These are phyloP conservation scores for Penicillium salamii DNA, from an alignment of 495 filamentous ascomycete genomes.

Conservation along the genomic window DNA sequence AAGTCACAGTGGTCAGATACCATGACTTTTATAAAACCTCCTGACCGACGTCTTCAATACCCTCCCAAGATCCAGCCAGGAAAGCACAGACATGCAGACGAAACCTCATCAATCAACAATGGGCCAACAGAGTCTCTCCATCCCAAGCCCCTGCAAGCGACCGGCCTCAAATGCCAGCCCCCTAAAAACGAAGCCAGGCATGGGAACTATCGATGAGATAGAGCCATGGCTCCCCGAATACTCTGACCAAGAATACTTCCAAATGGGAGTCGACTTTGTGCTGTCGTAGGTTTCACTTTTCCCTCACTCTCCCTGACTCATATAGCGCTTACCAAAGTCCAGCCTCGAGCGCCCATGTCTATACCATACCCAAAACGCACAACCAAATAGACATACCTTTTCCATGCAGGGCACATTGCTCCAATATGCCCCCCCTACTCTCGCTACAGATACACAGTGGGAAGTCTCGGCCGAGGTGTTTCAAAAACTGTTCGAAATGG, in stretches of 20 bases:
- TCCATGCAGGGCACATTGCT: constrained; percentile 15
- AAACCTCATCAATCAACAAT: not conserved
- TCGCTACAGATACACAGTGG: constrained; percentile 6
- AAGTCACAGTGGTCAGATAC: not conserved
- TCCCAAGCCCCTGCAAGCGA: not conserved
- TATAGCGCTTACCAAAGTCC: not conserved
- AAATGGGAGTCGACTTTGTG: constrained; percentile 18
- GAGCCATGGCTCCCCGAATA: not conserved
- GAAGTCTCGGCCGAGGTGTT: constrained; percentile 9
- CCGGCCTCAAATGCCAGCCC: not conserved
- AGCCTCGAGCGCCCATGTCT: constrained; percentile 21
- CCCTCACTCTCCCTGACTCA: not conserved
- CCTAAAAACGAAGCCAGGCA: not conserved
- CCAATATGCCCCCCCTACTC: constrained; percentile 2
- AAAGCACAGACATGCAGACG: too few species aligned
- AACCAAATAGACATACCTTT: constrained; percentile 10
- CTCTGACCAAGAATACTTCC: not conserved
- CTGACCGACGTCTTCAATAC: too few species aligned
- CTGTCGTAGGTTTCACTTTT: constrained; percentile 11
- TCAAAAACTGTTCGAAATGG: constrained; percentile 14
- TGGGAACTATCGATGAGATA: not conserved
- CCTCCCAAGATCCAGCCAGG: too few species aligned
- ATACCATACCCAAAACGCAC: constrained; percentile 4
- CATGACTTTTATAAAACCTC: too few species aligned
- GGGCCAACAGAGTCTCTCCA: not conserved